Conservation (phyloP, 1,139 yeast genomes). For the Kluyveromyces marxianus region DNA sequence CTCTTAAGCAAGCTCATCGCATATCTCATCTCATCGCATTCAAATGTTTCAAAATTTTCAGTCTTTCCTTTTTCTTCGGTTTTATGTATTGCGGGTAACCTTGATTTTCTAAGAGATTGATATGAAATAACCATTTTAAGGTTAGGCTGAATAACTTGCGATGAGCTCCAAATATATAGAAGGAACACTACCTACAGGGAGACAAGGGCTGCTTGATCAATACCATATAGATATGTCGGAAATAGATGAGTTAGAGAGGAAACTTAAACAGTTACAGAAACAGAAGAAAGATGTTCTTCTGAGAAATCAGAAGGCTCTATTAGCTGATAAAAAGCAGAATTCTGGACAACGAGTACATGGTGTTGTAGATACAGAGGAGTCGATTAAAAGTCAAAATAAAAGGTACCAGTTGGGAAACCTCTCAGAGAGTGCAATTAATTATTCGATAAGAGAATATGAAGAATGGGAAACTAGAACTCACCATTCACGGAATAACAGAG, state of each 20-base stretch:
- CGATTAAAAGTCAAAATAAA: too few species aligned
- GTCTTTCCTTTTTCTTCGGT: slow-evolving; percentile 1
- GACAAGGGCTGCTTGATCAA: not conserved
- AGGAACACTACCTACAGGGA: not conserved
- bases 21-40: slow-evolving; percentile 17
- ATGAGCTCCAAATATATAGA: too few species aligned
- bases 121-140: too few species aligned
- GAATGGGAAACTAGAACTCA: slow-evolving; percentile 48
- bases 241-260: slow-evolving; percentile 12
- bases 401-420: too few species aligned
- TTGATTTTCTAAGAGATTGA: not conserved
- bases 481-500: slow-evolving; percentile 39
- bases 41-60: slow-evolving; percentile 6
- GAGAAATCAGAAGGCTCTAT: slow-evolving; percentile 34
- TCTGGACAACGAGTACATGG: slow-evolving; percentile 25
- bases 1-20: slow-evolving; percentile 12
- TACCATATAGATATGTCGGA: slow-evolving; percentile 5
- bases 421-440: slow-evolving; percentile 29
- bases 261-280: slow-evolving; percentile 28
- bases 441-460: slow-evolving; percentile 63
- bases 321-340: slow-evolving; percentile 34
- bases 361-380: slow-evolving; percentile 32
- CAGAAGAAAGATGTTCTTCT: slow-evolving; percentile 35
- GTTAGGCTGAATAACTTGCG: too few species aligned
- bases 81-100: slow-evolving; percentile 2